These are phyloP conservation scores for Hanseniaspora guilliermondii DNA, from an alignment of 805 yeast species.

Conservation along the genomic window DNA sequence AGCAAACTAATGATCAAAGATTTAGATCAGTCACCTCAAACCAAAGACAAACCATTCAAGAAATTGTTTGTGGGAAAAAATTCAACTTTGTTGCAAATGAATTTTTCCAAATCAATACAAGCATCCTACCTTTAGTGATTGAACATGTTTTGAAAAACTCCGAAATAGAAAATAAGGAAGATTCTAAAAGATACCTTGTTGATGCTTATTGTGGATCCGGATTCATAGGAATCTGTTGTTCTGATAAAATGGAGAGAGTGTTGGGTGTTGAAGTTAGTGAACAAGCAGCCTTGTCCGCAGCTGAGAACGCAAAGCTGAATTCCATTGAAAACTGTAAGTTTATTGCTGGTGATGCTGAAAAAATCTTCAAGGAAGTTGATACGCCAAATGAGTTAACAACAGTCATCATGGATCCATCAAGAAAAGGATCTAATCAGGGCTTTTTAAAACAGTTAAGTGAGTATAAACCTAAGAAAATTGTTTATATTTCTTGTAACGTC, in stretches of 20 bases:
- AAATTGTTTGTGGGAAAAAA: conserved; percentile 56
- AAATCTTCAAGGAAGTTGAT: conserved; percentile 65
- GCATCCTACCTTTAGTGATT: conserved; percentile 75
- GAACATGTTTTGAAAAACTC: conserved; percentile 60
- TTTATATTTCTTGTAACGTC: conserved; percentile 94
- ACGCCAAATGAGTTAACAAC: conserved; percentile 69
- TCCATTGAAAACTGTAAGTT: conserved; percentile 67
- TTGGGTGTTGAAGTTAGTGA: conserved; percentile 91
- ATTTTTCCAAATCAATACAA: conserved; percentile 90
- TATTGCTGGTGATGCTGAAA: conserved; percentile 85
- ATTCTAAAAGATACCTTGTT: conserved; percentile 53
- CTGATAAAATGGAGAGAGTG: conserved; percentile 66
- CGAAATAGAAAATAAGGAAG: conserved; percentile 34
- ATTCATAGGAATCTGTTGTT: conserved; percentile 75
- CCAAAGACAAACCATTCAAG: conserved; percentile 66
- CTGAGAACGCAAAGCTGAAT: conserved; percentile 64
- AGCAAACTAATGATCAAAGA: conserved; percentile 21
- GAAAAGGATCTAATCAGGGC: conserved; percentile 88
- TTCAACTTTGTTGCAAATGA: conserved; percentile 91
- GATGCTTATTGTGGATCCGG: conserved; percentile 98
- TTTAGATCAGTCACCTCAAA: conserved; percentile 68
- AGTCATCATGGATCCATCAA: conserved; percentile 90
- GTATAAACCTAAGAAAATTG: conserved; percentile 72
- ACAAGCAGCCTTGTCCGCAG: conserved; percentile 81
- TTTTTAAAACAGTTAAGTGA: conserved; percentile 76